Evolutionary conservation across 2,329 filamentous ascomycete species (phyloP).

Genomic region (Exophiala viscosa): DNA sequence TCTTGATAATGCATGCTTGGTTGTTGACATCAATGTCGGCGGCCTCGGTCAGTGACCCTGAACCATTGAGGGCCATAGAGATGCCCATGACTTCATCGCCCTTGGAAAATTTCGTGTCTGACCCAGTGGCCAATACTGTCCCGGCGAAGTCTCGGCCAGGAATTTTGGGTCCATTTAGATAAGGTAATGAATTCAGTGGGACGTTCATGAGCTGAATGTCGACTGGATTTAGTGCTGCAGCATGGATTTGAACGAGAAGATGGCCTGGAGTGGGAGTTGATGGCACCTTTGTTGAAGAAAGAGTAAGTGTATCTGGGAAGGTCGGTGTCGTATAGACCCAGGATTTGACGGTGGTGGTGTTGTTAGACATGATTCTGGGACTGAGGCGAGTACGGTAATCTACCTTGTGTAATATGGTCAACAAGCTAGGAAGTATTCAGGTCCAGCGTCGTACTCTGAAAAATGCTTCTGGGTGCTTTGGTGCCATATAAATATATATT

Average conservation of each 20-base stretch:
- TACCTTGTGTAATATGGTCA: not conserved
- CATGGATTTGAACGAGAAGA: constrained; percentile 17
- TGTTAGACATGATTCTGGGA: constrained; percentile 7
- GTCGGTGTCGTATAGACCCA: constrained; percentile 17
- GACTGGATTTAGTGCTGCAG: constrained; percentile 19
- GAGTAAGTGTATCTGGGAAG: constrained; percentile 18
- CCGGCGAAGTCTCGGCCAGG: constrained; percentile 20
- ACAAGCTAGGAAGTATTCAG: too few species aligned
- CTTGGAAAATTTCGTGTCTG: constrained; percentile 13
- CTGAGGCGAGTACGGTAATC: too few species aligned
- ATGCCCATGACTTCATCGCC: constrained; percentile 20
- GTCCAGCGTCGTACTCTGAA: too few species aligned
- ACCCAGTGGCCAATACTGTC: constrained; percentile 13
- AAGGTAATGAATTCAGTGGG: constrained; percentile 17
- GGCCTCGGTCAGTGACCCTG: constrained; percentile 19
- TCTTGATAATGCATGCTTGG: constrained; percentile 18
- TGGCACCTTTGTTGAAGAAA: constrained; percentile 13
- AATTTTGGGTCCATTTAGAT: constrained; percentile 15
- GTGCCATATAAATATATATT: too few species aligned
- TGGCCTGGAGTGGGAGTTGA: constrained; percentile 7
- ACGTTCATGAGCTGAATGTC: constrained; percentile 25
- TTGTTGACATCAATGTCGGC: constrained; percentile 13
- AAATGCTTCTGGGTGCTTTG: too few species aligned
- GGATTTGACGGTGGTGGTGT: constrained; percentile 14
- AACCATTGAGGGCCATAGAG: constrained; percentile 9